Percentiles rank a stretch among this genome's conserved stretches.
Conservation (phyloP, 208 protist genomes). For the Trypanosoma theileri region DNA sequence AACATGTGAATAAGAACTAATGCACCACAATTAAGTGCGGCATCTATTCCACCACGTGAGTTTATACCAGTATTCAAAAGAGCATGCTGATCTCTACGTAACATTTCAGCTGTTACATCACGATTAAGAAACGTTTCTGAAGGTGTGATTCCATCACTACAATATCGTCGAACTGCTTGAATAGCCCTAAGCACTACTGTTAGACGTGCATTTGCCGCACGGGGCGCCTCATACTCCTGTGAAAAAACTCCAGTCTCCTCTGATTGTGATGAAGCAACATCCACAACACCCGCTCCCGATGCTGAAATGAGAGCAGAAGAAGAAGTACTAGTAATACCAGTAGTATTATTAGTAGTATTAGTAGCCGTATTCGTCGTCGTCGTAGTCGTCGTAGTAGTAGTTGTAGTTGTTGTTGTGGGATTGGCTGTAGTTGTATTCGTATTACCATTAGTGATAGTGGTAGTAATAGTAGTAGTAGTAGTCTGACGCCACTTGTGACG, state of each 20-base stretch:
- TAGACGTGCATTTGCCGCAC: conserved; percentile 56
- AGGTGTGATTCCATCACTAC: conserved; percentile 26
- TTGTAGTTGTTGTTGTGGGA: too few species aligned
- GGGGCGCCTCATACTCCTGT: conserved; percentile 47
- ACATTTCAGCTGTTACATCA: conserved; percentile 69
- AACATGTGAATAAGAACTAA: conserved; percentile 83
- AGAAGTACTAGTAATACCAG: conserved; percentile 1
- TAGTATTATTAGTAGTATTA: not conserved
- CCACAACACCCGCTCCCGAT: too few species aligned
- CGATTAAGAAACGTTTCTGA: conserved; percentile 48
- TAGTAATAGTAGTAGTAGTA: not conserved
- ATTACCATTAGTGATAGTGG: conserved; percentile 7
- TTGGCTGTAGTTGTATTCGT: not conserved
- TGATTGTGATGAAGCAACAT: too few species aligned
- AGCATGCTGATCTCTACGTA: conserved; percentile 52
- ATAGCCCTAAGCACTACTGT: conserved; percentile 66
- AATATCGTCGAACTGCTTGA: conserved; percentile 68
- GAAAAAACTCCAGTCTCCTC: conserved; percentile 5
- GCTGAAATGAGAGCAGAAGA: not conserved
- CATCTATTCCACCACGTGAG: conserved; percentile 36
- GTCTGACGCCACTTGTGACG: not conserved
- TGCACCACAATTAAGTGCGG: conserved; percentile 75
- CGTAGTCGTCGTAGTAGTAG: too few species aligned
- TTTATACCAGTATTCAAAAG: conserved; percentile 8
- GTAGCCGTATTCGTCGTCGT: too few species aligned